phyloP scores from a whole-genome alignment of 495 filamentous ascomycete genomes.

The Penicillium bovifimosum region DNA sequence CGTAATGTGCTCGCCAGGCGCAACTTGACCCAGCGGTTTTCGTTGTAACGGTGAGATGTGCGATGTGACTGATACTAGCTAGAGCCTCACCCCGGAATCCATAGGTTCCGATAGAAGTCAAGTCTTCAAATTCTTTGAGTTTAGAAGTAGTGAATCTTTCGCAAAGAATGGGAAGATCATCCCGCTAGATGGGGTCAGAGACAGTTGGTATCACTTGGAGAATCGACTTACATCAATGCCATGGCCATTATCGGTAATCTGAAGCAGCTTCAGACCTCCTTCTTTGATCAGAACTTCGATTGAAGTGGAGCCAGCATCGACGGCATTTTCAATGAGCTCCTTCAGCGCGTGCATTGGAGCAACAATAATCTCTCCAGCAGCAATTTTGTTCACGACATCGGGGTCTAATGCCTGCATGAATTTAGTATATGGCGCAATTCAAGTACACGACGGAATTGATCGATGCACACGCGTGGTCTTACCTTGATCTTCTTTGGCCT shows the following conservation, averaged over 20 bases:
- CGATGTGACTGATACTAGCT: slow-evolving; percentile 98
- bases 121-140: slow-evolving; percentile 89
- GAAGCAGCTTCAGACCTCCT: slow-evolving; percentile 91
- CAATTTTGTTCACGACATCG: slow-evolving; percentile 98
- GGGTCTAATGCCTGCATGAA: slow-evolving; percentile 70
- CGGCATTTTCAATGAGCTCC: slow-evolving; percentile 95
- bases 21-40: slow-evolving; percentile 84
- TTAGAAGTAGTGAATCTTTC: slow-evolving; percentile 98
- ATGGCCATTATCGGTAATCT: slow-evolving; percentile 97
- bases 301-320: slow-evolving; percentile 90
- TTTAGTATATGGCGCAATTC: neutral
- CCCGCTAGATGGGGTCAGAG: slow-evolving; percentile 50
- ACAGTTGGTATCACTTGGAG: neutral
- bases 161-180: slow-evolving; percentile 90
- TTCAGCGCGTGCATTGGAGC: slow-evolving; percentile 96
- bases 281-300: slow-evolving; percentile 93
- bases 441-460: neutral
- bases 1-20: slow-evolving; percentile 85
- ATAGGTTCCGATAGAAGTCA: slow-evolving; percentile 87
- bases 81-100: slow-evolving; percentile 96
- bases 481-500: slow-evolving; percentile 66
- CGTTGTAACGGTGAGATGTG: slow-evolving; percentile 91
- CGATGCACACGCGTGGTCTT: slow-evolving; percentile 2
- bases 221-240: slow-evolving; percentile 73
- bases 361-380: slow-evolving; percentile 98